Percentiles rank a stretch among this genome's conserved stretches.
Evolutionary conservation across 2,329 filamentous ascomycete genomes (phyloP).

Genomic region (Lachnellula cervina): DNA sequence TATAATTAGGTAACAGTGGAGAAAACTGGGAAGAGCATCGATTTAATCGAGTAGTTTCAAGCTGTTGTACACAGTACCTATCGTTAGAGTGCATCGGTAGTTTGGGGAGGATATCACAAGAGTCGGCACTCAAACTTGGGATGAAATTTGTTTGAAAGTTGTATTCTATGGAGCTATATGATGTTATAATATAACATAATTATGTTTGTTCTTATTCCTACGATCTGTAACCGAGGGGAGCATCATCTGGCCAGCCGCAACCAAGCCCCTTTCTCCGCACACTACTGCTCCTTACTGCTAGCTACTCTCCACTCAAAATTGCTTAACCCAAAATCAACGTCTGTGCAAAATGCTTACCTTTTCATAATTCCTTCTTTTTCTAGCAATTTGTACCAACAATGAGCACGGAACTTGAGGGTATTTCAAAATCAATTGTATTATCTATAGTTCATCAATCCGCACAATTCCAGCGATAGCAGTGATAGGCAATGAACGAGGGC

Average conservation of each 20-base stretch:
- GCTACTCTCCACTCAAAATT: background rate
- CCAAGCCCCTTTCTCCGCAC: background rate
- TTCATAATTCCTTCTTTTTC: background rate
- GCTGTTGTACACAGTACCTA: no score
- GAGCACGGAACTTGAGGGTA: background rate
- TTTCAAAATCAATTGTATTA: background rate
- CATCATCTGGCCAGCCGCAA: background rate
- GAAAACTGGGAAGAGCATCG: no score
- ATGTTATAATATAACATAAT: no score
- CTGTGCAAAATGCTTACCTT: constrained; percentile 16
- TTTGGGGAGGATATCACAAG: no score
- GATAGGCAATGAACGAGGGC: background rate
- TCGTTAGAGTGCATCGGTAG: no score
- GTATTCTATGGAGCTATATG: no score
- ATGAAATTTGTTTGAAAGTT: background rate
- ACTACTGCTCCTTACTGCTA: background rate
- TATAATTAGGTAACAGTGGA: no score
- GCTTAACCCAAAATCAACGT: constrained; percentile 25
- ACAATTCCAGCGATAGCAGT: background rate
- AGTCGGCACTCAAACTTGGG: background rate
- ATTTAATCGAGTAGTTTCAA: background rate
- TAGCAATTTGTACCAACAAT: background rate
- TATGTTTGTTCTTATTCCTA: background rate
- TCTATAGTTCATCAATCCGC: background rate
- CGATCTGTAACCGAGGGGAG: constrained; percentile 1